phyloP scores from a whole-genome alignment of 116 monocot species.

The Phalaenopsis hybrid region DNA sequence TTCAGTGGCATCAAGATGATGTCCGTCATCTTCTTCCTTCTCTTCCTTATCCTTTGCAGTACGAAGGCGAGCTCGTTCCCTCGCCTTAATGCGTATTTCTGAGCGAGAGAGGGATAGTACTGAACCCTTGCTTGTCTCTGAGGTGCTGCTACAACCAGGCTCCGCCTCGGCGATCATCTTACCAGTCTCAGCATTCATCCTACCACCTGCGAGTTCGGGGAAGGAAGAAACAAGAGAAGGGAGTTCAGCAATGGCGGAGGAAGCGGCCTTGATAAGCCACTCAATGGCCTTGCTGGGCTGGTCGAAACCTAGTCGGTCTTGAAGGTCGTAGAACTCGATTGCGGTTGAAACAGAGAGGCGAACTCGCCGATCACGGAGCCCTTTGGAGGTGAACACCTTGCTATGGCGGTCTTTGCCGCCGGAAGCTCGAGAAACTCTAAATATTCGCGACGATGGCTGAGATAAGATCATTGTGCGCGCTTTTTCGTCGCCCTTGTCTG shows the following conservation, averaged over 20 bases:
- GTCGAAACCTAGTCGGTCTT: constrained; percentile 89
- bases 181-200: background rate
- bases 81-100: constrained; percentile 48
- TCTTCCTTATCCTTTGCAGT: constrained; percentile 45
- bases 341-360: constrained; percentile 90
- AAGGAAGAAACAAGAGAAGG: constrained; percentile 52
- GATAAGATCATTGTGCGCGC: background rate
- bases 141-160: constrained; percentile 72
- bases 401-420: constrained; percentile 99
- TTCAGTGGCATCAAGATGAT: background rate
- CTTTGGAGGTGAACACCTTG: constrained; percentile 89
- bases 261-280: constrained; percentile 85
- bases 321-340: constrained; percentile 95
- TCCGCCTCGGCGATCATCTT: background rate
- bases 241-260: constrained; percentile 62
- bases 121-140: constrained; percentile 88
- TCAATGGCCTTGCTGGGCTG: constrained; percentile 98
- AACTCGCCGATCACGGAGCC: constrained; percentile 78
- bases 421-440: constrained; percentile 73
- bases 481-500: constrained; percentile 23
- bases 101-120: constrained; percentile 75
- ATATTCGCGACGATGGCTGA: constrained; percentile 58
- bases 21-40: constrained; percentile 11
- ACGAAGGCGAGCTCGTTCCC: constrained; percentile 54
- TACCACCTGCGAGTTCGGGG: constrained; percentile 14